Base-by-base conservation (phyloP, 1,284 basidiomycete species). In the Trichosporon asahii region DNA sequence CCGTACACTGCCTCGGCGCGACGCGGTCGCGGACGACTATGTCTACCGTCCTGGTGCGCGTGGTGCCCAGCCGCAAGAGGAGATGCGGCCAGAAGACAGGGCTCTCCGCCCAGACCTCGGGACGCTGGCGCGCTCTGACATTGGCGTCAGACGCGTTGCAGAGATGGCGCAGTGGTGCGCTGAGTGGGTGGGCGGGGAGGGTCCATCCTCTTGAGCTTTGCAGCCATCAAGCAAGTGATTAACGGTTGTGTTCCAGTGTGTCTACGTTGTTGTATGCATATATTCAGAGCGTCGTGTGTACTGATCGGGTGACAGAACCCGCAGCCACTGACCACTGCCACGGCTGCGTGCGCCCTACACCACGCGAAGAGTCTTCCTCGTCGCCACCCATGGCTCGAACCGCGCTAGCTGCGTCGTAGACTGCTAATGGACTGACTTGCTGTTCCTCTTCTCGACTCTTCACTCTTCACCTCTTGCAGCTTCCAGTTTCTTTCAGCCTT, bases 131-230 rank as follows among this genome's bases (percentile, higher is more conserved):
- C 70, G 78, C 61, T 80, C 78, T 64, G 81, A 81, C 71, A 68
- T 75, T 4, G 78, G 76, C 0, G 66, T 80, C 1, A 73, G 77
- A 37, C 74, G 68, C 49, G 80, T 82, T 0, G 74, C 64, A 8
- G 77, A 78, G 63, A 66, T 77, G 33, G 79, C 75, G 2, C 69
- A 67, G 49, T 82, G 81, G 81, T 81, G 80, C 65, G 80, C 78
- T 1, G 70, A 73, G 12, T 80, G 75, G 75, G 72, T 80, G 1
- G 79, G 76, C 7, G 80, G 79, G 0, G 78, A 79, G 35, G 70
- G 55, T 0, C 75, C 76, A 4, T 9, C 33, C n/a, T 11, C 9
- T 15, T 60, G 25, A 29, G 29, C 31, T 33, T 33, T 33, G 37
- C 35, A 37, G 11, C 7, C n/a, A 44, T 44, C 23, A 55, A 9